phyloP scores from a whole-genome alignment of 2,329 filamentous ascomycete species.

The Mycosphaerella arachidis region DNA sequence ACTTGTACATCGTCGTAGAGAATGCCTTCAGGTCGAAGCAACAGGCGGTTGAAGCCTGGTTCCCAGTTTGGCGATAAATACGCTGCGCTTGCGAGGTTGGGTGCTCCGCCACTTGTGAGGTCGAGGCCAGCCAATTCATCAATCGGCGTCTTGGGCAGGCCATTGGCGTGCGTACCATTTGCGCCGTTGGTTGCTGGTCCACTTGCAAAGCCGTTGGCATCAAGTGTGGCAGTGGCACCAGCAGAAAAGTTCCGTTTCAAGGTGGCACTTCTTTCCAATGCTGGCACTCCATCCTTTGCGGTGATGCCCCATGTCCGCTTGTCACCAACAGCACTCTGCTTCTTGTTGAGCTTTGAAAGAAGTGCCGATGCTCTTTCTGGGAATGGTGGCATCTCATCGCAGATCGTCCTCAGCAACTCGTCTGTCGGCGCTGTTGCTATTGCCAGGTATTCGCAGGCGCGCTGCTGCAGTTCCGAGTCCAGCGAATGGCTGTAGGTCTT shows the following conservation, averaged over 20 bases:
- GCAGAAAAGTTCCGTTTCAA: slow-evolving; percentile 80
- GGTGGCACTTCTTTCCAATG: slow-evolving; percentile 70
- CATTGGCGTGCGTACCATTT: slow-evolving; percentile 23
- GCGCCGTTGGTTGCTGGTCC: slow-evolving; percentile 29
- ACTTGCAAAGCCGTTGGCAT: slow-evolving; percentile 23
- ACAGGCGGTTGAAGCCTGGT: slow-evolving; percentile 75
- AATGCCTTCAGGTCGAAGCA: slow-evolving; percentile 77
- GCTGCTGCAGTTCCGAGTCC: slow-evolving; percentile 91
- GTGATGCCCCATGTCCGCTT: slow-evolving; percentile 98
- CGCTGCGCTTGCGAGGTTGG: slow-evolving; percentile 85
- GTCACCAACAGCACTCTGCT: slow-evolving; percentile 80
- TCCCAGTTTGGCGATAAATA: slow-evolving; percentile 96
- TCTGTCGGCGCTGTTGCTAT: slow-evolving; percentile 83
- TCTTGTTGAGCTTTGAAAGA: slow-evolving; percentile 87
- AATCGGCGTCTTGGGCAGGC: slow-evolving; percentile 30
- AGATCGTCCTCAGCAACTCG: slow-evolving; percentile 85
- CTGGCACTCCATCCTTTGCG: slow-evolving; percentile 67
- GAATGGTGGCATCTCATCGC: slow-evolving; percentile 98
- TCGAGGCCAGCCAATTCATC: slow-evolving; percentile 78
- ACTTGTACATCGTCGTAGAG: slow-evolving; percentile 94
- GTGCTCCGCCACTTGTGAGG: slow-evolving; percentile 60
- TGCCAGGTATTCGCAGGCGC: slow-evolving; percentile 90
- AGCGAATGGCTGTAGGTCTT: slow-evolving; percentile 88
- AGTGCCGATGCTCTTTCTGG: slow-evolving; percentile 90
- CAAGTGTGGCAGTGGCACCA: slow-evolving; percentile 36